Evolutionary conservation across 2,329 filamentous ascomycete genomes (phyloP).

Genomic region (Fusarium solani-melongenae): DNA sequence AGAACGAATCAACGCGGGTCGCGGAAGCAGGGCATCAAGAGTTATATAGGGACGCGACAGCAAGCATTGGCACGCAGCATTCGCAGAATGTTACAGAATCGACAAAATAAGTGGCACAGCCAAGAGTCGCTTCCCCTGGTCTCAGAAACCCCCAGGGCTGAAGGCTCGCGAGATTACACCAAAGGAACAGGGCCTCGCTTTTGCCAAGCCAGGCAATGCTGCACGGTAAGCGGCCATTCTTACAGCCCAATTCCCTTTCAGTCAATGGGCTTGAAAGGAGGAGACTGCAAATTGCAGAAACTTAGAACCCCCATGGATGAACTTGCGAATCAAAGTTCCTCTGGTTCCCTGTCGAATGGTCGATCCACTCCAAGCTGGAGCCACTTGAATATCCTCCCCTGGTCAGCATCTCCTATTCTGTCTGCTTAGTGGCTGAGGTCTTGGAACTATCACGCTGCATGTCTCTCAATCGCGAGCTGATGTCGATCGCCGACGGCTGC

Average conservation of each 20-base stretch:
- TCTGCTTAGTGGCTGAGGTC: background rate
- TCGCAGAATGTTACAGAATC: background rate
- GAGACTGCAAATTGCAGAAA: background rate
- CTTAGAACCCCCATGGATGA: background rate
- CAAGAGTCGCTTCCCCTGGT: conserved; percentile 34
- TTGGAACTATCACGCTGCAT: background rate
- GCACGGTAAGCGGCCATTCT: background rate
- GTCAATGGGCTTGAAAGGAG: background rate
- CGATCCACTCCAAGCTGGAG: background rate
- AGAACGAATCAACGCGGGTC: background rate
- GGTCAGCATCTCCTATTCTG: background rate
- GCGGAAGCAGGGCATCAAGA: background rate
- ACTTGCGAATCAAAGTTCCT: background rate
- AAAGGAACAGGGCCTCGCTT: background rate
- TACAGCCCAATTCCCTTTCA: background rate
- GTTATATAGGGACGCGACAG: background rate
- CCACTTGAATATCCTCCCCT: background rate
- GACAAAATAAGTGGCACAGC: conserved; percentile 35
- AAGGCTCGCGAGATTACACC: conserved; percentile 16
- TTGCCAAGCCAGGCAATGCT: background rate
- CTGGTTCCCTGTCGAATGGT: background rate
- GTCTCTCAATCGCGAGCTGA: conserved; percentile 1
- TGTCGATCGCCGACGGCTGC: background rate
- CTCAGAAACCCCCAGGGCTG: conserved; percentile 26
- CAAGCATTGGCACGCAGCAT: background rate